Percentiles rank a stretch among this genome's conserved stretches.
Evolutionary conservation across 352 stramenopile species (phyloP).

Genomic region (Plasmopara viticola): DNA sequence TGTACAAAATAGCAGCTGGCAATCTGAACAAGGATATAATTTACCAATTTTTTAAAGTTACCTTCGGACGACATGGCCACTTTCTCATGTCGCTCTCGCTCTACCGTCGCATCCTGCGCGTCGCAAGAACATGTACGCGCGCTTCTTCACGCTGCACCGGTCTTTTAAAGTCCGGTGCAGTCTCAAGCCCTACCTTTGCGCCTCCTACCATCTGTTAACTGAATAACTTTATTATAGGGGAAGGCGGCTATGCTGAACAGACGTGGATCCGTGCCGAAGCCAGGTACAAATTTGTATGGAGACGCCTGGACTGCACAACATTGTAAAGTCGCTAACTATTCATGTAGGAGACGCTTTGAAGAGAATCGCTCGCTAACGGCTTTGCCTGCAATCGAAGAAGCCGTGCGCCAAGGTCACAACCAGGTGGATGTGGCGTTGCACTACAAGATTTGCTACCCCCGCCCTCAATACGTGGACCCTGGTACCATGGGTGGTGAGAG

Average conservation of each 20-base stretch:
- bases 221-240: conserved; percentile 33
- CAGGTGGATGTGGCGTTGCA: conserved; percentile 76
- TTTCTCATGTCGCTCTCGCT: conserved; percentile 42
- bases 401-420: conserved; percentile 51
- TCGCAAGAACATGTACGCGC: conserved; percentile 61
- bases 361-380: conserved; percentile 41
- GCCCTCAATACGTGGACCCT: conserved; percentile 69
- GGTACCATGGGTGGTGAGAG: conserved; percentile 69
- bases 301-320: background rate
- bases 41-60: background rate
- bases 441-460: conserved; percentile 81
- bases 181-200: background rate
- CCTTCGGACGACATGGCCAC: background rate
- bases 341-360: conserved; percentile 48
- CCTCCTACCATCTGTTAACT: conserved; percentile 3
- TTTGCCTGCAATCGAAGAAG: conserved; percentile 33
- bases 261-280: conserved; percentile 63
- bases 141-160: background rate
- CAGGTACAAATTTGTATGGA: conserved; percentile 25
- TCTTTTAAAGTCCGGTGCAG: too few relatives aligned
- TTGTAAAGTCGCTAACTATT: background rate
- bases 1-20: background rate
- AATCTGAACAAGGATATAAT: background rate
- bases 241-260: conserved; percentile 50
- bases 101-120: conserved; percentile 68